Evolutionary conservation across 306 rosid species (phyloP), one percentile per base, ranked within the genome.

Genomic region (Sophora flavescens): DNA sequence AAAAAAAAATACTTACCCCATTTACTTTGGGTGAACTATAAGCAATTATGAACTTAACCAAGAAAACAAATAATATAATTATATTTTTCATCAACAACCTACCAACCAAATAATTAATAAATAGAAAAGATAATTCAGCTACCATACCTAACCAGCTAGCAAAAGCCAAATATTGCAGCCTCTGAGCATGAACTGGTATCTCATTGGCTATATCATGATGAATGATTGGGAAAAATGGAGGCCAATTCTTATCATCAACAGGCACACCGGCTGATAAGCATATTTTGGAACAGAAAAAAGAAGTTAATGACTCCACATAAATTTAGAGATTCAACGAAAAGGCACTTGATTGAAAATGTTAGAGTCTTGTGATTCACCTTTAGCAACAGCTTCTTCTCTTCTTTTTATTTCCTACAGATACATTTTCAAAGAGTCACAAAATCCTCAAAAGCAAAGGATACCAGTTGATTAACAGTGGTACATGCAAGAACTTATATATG

Each of bases 151-250:
- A 76, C 99, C 99, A 96, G 83, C 99, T 92, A 38, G 97, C 99
- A 81, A 96, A 96, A 74, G 99, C 99, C 87, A 89, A 81, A 85
- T 96, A 96, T 81, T 96, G 99, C 77, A 96, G 84, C 83, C 77
- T 92, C 85, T 96, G 99, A 71, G 96, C 99, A 83, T 96, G 96
- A 73, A 86, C 89, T 4, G 98, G 99, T 81, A 96, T 96, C 82
- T 96, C 99, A 70, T 91, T 92, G 74, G 98, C 88, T 78, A 96
- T 92, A 88, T 95, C 99, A 84, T 95, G 99, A 85, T 95, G 99
- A 80, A 95, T 95, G 68, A 95, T 86, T 41, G 99, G 99, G 71
- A 95, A 95, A 78, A 89, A 54, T 16, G 97, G 97, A 87, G 99
- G 99, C 99, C 99, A 96, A 76, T 92, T 96, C 89, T 83, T 92